Percentiles rank a stretch among this genome's conserved stretches.
Evolutionary conservation across 306 rosid species (phyloP).

Genomic region (peach (Prunus persica)): DNA sequence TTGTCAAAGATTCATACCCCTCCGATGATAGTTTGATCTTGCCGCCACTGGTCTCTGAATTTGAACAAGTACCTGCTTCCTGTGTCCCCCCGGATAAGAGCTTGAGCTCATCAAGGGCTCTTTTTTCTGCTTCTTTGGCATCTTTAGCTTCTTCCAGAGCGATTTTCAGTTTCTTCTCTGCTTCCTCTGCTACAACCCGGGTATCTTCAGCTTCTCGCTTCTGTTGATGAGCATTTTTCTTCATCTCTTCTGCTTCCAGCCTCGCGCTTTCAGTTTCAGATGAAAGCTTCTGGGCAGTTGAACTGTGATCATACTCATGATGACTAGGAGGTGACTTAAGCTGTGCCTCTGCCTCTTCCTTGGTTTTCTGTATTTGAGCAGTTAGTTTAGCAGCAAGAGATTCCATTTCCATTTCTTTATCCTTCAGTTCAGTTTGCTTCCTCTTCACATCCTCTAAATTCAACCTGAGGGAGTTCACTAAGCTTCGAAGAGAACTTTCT

Average conservation of each 20-base stretch:
- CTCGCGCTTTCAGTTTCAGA: constrained; percentile 40
- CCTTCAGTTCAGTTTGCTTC: constrained; percentile 33
- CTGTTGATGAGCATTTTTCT: constrained; percentile 35
- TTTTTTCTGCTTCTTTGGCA: constrained; percentile 59
- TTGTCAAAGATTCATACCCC: constrained; percentile 45
- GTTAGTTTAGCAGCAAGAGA: constrained; percentile 30
- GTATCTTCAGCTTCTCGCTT: constrained; percentile 46
- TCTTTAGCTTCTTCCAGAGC: constrained; percentile 47
- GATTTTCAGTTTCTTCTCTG: constrained; percentile 41
- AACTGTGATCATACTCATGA: not conserved
- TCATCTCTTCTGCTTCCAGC: constrained; percentile 56
- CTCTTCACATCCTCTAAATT: constrained; percentile 57
- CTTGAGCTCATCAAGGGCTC: constrained; percentile 50
- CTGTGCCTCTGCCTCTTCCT: constrained; percentile 22
- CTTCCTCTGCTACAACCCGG: constrained; percentile 37
- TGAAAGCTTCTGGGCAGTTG: constrained; percentile 34
- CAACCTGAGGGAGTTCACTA: constrained; percentile 39
- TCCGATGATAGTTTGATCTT: constrained; percentile 48
- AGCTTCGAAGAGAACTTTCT: constrained; percentile 50
- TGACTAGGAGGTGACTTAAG: not conserved
- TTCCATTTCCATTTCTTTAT: constrained; percentile 36
- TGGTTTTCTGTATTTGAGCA: constrained; percentile 22
- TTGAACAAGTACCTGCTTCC: not conserved
- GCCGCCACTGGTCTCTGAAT: constrained; percentile 22
- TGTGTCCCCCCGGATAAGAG: constrained; percentile 31